Evolutionary conservation across 2,329 filamentous ascomycete genomes (phyloP).

Genomic region (Alternaria metachromatica): DNA sequence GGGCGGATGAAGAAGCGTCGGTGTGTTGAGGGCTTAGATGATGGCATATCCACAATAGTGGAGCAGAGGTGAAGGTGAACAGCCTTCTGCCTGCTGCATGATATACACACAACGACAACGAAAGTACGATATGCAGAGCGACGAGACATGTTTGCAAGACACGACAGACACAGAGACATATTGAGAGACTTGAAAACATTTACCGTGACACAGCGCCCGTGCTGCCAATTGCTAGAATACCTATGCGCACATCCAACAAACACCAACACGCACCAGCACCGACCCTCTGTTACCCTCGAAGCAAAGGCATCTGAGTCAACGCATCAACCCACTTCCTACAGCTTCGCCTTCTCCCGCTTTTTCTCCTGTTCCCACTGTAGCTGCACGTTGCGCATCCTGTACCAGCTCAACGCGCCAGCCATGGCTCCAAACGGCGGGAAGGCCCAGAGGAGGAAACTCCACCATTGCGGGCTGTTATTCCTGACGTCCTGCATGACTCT

Average conservation of each 20-base stretch:
- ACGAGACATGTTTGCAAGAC: not conserved
- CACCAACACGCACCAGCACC: conserved; percentile 10
- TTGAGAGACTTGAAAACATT: not conserved
- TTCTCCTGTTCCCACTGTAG: conserved; percentile 70
- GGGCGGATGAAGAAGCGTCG: conserved; percentile 6
- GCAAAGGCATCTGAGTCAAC: not conserved
- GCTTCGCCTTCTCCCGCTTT: conserved; percentile 64
- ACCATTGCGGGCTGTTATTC: conserved; percentile 75
- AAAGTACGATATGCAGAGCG: not conserved
- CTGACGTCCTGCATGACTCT: conserved; percentile 69
- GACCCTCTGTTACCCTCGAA: not conserved
- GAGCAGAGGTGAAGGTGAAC: conserved; percentile 8
- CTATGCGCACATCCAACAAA: conserved; percentile 14
- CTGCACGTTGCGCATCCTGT: conserved; percentile 74
- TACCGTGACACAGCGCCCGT: conserved; percentile 14
- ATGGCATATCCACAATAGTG: not conserved
- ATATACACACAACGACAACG: not conserved
- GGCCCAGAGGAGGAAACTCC: conserved; percentile 73
- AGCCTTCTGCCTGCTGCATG: not conserved
- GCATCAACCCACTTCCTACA: conserved; percentile 48
- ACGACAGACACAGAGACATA: not conserved
- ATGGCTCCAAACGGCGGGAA: conserved; percentile 77
- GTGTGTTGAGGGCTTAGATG: not conserved
- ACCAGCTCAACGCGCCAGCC: conserved; percentile 74
- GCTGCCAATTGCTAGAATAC: conserved; percentile 19